Conservation (phyloP, 352 stramenopile genomes). For the Plasmopara halstedii region DNA sequence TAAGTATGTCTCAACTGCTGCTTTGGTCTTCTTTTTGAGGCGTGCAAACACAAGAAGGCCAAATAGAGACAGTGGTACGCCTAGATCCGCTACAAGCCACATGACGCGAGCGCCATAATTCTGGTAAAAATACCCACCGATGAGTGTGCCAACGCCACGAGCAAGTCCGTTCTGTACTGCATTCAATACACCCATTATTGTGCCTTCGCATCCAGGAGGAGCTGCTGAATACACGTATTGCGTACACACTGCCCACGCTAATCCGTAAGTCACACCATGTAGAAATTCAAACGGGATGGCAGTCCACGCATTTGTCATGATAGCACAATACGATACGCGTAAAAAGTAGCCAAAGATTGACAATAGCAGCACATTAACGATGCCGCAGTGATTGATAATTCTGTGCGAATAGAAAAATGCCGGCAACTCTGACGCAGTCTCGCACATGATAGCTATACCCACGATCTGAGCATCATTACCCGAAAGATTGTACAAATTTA, state of each 20-base stretch:
- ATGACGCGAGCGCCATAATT: conserved; percentile 52
- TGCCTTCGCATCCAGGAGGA: conserved; percentile 52
- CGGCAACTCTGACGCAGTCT: conserved; percentile 72
- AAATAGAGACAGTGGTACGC: conserved; percentile 54
- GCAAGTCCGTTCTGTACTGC: conserved; percentile 67
- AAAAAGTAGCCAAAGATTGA: conserved; percentile 63
- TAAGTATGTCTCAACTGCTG: conserved; percentile 25
- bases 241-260: conserved; percentile 66
- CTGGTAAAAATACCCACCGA: conserved; percentile 75
- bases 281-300: conserved; percentile 78
- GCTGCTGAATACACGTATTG: conserved; percentile 68
- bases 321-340: conserved; percentile 60
- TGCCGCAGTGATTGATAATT: conserved; percentile 64
- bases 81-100: conserved; percentile 61
- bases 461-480: conserved; percentile 65
- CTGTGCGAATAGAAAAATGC: conserved; percentile 74
- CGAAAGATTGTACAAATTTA: conserved; percentile 79
- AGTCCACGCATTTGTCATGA: conserved; percentile 74
- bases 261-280: conserved; percentile 64
- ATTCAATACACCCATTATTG: conserved; percentile 72
- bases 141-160: conserved; percentile 53
- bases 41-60: conserved; percentile 48
- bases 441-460: conserved; percentile 69
- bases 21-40: conserved; percentile 40
- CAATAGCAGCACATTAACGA: conserved; percentile 61